These are phyloP conservation scores for Paraglomus occultum DNA, from an alignment of 192 early-diverging fungal species.

Conservation along the genomic window DNA sequence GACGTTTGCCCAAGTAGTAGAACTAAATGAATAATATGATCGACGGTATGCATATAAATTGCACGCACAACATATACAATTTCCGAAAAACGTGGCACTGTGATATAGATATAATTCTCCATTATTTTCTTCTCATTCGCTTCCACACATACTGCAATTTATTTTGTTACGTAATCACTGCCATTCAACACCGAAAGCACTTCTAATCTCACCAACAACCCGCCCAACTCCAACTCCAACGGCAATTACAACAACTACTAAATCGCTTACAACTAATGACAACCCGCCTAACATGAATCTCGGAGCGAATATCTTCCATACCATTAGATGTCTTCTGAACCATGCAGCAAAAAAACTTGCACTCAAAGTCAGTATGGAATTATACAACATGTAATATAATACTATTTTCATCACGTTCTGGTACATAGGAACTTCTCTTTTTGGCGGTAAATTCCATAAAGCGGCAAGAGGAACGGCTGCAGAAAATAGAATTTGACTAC, in stretches of 20 bases:
- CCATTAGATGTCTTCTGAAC: slow-evolving; percentile 90
- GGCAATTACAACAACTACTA: slow-evolving; percentile 30
- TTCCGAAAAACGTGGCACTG: too few species aligned
- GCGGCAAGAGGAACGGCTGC: slow-evolving; percentile 57
- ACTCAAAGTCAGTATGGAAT: slow-evolving; percentile 42
- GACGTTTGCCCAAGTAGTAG: too few species aligned
- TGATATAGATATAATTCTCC: too few species aligned
- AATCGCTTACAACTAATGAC: slow-evolving; percentile 35
- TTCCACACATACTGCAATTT: too few species aligned
- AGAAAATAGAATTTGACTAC: slow-evolving; percentile 50
- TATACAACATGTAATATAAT: slow-evolving; percentile 48
- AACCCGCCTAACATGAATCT: slow-evolving; percentile 67
- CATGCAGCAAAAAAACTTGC: slow-evolving; percentile 59
- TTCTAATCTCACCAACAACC: slow-evolving; percentile 1
- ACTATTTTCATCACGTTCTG: slow-evolving; percentile 43
- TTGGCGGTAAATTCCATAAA: slow-evolving; percentile 53
- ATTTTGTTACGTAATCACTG: too few species aligned
- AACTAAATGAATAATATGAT: too few species aligned
- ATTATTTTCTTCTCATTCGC: too few species aligned
- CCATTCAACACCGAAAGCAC: neutral
- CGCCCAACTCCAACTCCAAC: slow-evolving; percentile 10
- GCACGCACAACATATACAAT: too few species aligned
- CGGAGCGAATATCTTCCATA: slow-evolving; percentile 97
- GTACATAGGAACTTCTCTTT: slow-evolving; percentile 35
- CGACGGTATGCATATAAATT: too few species aligned